Evolutionary conservation across 202 grass and related monocot genomes (phyloP).

Genomic region (Carex sylvatica): DNA sequence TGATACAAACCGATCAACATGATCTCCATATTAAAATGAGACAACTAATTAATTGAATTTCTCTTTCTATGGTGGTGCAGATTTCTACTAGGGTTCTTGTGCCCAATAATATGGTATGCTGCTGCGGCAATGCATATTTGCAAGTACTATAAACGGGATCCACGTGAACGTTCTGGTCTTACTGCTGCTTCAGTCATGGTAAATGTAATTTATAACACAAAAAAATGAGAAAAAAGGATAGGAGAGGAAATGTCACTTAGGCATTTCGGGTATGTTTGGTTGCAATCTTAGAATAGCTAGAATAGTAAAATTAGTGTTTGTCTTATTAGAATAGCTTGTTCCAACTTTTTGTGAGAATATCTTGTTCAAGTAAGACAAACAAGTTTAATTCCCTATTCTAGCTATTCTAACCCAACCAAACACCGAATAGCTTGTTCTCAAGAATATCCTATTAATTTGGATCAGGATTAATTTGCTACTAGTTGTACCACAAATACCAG

Average conservation of each 20-base stretch:
- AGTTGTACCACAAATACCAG: not conserved
- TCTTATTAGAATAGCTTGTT: no score
- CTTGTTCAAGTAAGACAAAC: no score
- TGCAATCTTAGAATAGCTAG: no score
- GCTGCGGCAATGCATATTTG: constrained; percentile 64
- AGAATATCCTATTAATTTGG: not conserved
- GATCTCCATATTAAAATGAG: no score
- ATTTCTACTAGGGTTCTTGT: constrained; percentile 93
- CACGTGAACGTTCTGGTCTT: constrained; percentile 83
- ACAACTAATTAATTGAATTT: not conserved
- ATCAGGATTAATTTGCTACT: not conserved
- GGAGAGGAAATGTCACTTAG: not conserved
- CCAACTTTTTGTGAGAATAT: no score
- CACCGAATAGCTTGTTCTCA: no score
- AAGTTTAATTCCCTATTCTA: no score
- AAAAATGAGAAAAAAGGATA: not conserved
- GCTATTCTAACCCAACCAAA: no score
- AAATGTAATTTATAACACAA: constrained; percentile 22
- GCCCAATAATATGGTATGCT: constrained; percentile 79
- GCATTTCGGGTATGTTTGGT: not conserved
- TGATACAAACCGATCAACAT: no score
- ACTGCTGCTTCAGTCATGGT: constrained; percentile 77
- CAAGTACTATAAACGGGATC: constrained; percentile 83
- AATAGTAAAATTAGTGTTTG: no score
- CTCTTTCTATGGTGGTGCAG: constrained; percentile 38